phyloP scores from a whole-genome alignment of 2,329 filamentous ascomycete genomes.

The Pseudodiploospora longispora region DNA sequence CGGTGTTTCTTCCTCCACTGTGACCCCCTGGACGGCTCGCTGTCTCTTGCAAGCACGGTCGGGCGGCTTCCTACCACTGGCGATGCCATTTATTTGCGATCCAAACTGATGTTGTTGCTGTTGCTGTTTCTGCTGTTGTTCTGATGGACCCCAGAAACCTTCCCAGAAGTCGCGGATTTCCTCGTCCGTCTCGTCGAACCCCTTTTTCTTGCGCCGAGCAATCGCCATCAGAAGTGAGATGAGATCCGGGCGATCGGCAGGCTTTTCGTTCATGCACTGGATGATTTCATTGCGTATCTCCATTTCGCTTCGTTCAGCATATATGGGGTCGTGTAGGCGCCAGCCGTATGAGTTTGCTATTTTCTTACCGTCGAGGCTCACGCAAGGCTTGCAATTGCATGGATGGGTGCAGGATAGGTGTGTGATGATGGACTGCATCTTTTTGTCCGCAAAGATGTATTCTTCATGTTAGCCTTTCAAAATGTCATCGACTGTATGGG shows the following conservation, averaged over 20 bases:
- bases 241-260: slow-evolving; percentile 18
- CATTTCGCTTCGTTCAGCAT: too few species aligned
- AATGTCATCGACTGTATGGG: too few species aligned
- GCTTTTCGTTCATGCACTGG: slow-evolving; percentile 18
- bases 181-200: slow-evolving; percentile 12
- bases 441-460: too few species aligned
- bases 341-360: slow-evolving; percentile 14
- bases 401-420: slow-evolving; percentile 5
- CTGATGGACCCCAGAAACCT: slow-evolving; percentile 3
- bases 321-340: slow-evolving; percentile 13
- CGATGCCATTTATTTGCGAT: too few species aligned
- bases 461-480: too few species aligned
- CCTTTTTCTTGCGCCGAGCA: slow-evolving; percentile 11
- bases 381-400: slow-evolving; percentile 6
- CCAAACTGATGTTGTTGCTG: neutral
- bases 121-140: neutral
- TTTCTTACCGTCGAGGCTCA: neutral
- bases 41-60: too few species aligned
- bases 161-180: slow-evolving; percentile 14
- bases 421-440: slow-evolving; percentile 22
- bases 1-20: too few species aligned
- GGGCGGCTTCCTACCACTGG: too few species aligned
- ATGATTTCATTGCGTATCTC: slow-evolving; percentile 15
- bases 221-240: slow-evolving; percentile 13
- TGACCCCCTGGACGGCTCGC: too few species aligned